phyloP scores from a whole-genome alignment of 2,329 filamentous ascomycete species.

The Penicillium digitatum region DNA sequence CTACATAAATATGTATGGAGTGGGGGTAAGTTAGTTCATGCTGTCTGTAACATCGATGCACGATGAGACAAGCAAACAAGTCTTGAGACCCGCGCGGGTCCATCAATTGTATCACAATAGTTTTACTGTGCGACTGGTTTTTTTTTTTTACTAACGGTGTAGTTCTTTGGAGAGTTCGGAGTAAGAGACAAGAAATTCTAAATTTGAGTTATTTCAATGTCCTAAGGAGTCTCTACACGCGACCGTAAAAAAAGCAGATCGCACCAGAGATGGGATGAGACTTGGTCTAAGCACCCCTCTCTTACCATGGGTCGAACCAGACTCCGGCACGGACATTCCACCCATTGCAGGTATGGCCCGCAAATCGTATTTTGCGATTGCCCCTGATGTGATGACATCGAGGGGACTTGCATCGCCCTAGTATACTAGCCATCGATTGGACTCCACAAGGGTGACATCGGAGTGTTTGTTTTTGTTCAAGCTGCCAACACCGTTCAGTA shows the following conservation, averaged over 20 bases:
- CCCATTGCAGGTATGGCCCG: constrained; percentile 13
- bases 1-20: not conserved
- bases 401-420: constrained; percentile 20
- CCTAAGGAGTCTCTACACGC: not conserved
- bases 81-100: not conserved
- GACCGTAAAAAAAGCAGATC: constrained; percentile 4
- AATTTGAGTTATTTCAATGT: not conserved
- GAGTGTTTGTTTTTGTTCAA: constrained; percentile 3
- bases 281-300: constrained; percentile 13
- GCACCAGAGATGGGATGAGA: constrained; percentile 1
- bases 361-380: constrained; percentile 13
- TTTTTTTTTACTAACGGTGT: too few species aligned
- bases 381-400: constrained; percentile 20
- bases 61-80: constrained; percentile 14
- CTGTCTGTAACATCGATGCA: not conserved
- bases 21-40: not conserved
- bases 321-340: constrained; percentile 10
- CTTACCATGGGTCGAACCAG: constrained; percentile 9
- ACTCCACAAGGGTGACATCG: constrained; percentile 1
- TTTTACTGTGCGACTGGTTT: not conserved
- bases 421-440: constrained; percentile 12
- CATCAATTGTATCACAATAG: not conserved
- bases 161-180: not conserved
- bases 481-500: not conserved
- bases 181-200: not conserved